phyloP scores from a whole-genome alignment of 1,284 basidiomycete species.

The Taiwanofungus camphoratus region DNA sequence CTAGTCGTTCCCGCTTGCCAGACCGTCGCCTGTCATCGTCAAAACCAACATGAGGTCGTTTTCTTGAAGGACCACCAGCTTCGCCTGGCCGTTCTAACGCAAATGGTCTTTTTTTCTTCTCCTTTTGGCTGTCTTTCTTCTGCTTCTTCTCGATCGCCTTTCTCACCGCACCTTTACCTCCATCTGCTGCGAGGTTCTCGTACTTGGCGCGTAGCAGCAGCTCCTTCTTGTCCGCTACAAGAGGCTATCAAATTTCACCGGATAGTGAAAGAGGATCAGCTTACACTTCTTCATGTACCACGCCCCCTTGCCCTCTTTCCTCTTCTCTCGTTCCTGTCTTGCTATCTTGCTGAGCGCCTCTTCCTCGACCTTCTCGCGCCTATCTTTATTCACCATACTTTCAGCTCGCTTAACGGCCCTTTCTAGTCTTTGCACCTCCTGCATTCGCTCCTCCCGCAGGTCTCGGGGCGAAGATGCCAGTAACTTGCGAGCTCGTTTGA shows the following conservation, averaged over 20 bases:
- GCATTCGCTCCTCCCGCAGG: constrained; percentile 57
- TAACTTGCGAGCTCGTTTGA: constrained; percentile 66
- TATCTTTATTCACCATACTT: constrained; percentile 73
- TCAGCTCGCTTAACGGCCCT: constrained; percentile 72
- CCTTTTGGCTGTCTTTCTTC: constrained; percentile 83
- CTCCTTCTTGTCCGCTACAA: constrained; percentile 71
- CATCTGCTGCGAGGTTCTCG: constrained; percentile 66
- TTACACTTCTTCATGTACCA: constrained; percentile 88
- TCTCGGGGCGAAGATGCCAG: constrained; percentile 61
- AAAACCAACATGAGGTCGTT: neutral
- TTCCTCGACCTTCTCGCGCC: constrained; percentile 63
- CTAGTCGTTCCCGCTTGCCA: constrained; percentile 8
- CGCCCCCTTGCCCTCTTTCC: constrained; percentile 69
- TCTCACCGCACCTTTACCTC: constrained; percentile 77
- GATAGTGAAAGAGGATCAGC: constrained; percentile 20
- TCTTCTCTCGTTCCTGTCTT: constrained; percentile 50
- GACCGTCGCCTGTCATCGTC: neutral
- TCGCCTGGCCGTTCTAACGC: constrained; percentile 20
- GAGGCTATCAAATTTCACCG: constrained; percentile 2
- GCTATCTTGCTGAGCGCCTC: constrained; percentile 56
- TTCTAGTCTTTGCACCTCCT: constrained; percentile 75
- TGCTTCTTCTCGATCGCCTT: constrained; percentile 87
- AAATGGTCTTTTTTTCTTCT: constrained; percentile 81
- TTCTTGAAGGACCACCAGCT: constrained; percentile 2
- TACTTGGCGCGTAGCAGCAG: constrained; percentile 70